Evolutionary conservation across 2,329 filamentous ascomycete genomes (phyloP).

Genomic region (Aaosphaeria pasadenensis): DNA sequence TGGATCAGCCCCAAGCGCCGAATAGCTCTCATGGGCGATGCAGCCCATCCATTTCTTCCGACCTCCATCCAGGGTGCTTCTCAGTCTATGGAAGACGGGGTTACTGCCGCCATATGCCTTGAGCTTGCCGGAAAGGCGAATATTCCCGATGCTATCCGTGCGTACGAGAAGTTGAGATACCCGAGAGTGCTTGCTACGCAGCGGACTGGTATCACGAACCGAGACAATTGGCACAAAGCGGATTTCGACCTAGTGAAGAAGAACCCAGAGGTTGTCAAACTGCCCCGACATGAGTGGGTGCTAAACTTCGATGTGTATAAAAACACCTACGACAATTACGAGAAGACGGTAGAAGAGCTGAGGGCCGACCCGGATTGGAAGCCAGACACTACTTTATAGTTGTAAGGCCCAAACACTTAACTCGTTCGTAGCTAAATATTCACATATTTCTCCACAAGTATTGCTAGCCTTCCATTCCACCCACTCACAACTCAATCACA

Average conservation of each 20-base stretch:
- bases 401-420: too few relatives aligned
- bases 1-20: slow-evolving; percentile 48
- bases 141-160: slow-evolving; percentile 17
- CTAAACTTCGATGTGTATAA: slow-evolving; percentile 16
- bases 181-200: slow-evolving; percentile 16
- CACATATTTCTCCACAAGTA: too few relatives aligned
- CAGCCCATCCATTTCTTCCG: slow-evolving; percentile 52
- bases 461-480: too few relatives aligned
- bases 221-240: slow-evolving; percentile 20
- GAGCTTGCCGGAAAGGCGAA: slow-evolving; percentile 16
- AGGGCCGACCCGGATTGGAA: slow-evolving; percentile 11
- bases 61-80: slow-evolving; percentile 52
- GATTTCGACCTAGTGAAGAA: slow-evolving; percentile 19
- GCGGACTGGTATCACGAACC: slow-evolving; percentile 15
- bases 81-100: slow-evolving; percentile 51
- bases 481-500: too few relatives aligned
- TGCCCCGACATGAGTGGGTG: slow-evolving; percentile 21
- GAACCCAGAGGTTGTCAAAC: slow-evolving; percentile 18
- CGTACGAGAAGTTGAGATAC: slow-evolving; percentile 27
- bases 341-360: slow-evolving; percentile 15
- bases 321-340: slow-evolving; percentile 26
- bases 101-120: slow-evolving; percentile 17
- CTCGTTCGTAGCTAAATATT: too few relatives aligned
- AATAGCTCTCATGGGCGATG: slow-evolving; percentile 51
- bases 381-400: background rate